These are phyloP conservation scores for Zoysia pacifica DNA, from an alignment of 176 grass and related monocot species.

Conservation along the genomic window DNA sequence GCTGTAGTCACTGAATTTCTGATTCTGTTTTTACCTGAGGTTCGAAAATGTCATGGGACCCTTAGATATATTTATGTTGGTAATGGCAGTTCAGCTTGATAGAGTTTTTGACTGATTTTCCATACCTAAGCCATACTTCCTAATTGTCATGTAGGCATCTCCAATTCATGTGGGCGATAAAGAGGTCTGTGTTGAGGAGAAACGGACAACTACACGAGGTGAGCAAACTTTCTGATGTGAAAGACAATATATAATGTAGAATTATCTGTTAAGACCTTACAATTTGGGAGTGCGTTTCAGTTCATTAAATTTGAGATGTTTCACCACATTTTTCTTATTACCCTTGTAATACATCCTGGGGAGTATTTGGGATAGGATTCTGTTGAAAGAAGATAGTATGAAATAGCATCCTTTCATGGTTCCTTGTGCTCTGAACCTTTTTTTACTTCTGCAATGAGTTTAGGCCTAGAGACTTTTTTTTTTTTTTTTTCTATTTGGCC, in stretches of 20 bases:
- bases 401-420: background rate
- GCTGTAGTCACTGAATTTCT: background rate
- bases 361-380: background rate
- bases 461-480: background rate
- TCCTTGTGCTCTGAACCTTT: background rate
- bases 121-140: background rate
- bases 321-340: background rate
- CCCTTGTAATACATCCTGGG: background rate
- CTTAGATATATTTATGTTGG: background rate
- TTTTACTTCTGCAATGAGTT: background rate
- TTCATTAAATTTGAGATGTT: background rate
- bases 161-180: slow-evolving; percentile 51
- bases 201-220: slow-evolving; percentile 62
- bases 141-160: slow-evolving; percentile 51
- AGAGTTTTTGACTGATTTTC: background rate
- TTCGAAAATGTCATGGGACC: background rate
- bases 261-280: background rate
- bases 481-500: background rate
- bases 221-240: slow-evolving; percentile 1
- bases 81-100: background rate
- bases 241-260: background rate
- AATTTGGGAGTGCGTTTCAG: too few relatives aligned
- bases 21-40: background rate
- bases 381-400: background rate
- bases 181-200: slow-evolving; percentile 63